Conservation (phyloP, 148 eudicot genomes). For the Silene conica region DNA sequence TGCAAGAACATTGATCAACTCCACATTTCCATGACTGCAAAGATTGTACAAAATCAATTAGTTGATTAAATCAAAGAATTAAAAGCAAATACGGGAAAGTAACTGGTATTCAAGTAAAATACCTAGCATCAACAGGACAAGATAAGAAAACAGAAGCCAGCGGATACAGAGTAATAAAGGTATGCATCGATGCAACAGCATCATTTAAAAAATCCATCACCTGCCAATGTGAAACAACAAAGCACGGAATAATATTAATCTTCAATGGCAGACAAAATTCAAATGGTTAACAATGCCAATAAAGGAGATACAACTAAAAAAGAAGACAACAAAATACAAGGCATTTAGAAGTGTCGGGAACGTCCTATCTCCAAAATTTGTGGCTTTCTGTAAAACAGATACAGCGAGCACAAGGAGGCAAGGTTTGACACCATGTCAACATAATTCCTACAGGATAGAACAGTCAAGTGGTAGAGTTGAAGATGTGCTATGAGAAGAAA, state of each 20-base stretch:
- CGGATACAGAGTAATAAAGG: slow-evolving; percentile 62
- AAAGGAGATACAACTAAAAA: neutral
- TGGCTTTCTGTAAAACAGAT: neutral
- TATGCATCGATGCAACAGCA: slow-evolving; percentile 72
- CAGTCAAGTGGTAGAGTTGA: neutral
- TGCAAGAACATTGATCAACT: slow-evolving; percentile 61
- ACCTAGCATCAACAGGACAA: slow-evolving; percentile 69
- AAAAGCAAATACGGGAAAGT: neutral
- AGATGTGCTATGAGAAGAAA: neutral
- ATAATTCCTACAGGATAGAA: neutral
- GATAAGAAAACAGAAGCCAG: slow-evolving; percentile 73
- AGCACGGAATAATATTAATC: neutral
- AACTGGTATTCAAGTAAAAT: slow-evolving; percentile 7
- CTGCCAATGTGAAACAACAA: slow-evolving; percentile 29
- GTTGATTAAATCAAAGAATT: neutral
- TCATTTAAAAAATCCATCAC: slow-evolving; percentile 96
- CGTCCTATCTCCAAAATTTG: neutral
- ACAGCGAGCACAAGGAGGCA: neutral
- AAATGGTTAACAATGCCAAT: neutral
- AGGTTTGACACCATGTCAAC: neutral
- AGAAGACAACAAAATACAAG: neutral
- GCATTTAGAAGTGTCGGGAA: neutral
- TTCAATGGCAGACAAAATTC: neutral
- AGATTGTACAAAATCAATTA: neutral
- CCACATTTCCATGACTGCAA: slow-evolving; percentile 72